Evolutionary conservation across 1,284 basidiomycete species (phyloP).

Genomic region (Takashimella koratensis): DNA sequence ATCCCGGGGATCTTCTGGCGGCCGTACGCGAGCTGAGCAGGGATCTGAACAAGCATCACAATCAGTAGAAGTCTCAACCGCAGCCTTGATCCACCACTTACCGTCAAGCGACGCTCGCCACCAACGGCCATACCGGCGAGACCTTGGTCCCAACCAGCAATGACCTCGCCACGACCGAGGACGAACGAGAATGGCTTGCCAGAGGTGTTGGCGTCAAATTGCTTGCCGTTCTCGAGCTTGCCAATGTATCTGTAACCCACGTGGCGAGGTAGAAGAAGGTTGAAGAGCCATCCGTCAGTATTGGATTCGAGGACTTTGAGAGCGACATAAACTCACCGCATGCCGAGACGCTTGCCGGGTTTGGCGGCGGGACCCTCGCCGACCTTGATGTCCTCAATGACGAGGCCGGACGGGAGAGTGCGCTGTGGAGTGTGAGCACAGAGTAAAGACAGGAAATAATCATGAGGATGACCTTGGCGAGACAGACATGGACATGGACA

Average conservation of each 20-base stretch:
- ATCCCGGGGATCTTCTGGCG: constrained; percentile 54
- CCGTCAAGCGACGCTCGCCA: constrained; percentile 77
- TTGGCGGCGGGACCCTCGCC: constrained; percentile 82
- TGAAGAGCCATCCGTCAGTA: no score
- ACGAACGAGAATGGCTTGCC: constrained; percentile 88
- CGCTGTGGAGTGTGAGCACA: constrained; percentile 36
- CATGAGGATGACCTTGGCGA: not conserved
- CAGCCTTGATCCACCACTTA: constrained; percentile 53
- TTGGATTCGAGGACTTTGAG: no score
- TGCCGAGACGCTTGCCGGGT: constrained; percentile 73
- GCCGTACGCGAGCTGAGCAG: constrained; percentile 54
- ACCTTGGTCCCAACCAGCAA: constrained; percentile 93
- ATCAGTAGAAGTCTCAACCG: not conserved
- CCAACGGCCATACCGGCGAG: constrained; percentile 88
- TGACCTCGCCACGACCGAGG: constrained; percentile 84
- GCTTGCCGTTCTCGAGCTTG: constrained; percentile 76
- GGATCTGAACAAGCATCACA: constrained; percentile 32
- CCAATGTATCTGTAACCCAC: constrained; percentile 48
- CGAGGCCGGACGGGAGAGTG: constrained; percentile 67
- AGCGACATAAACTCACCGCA: constrained; percentile 71
- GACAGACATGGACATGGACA: not conserved
- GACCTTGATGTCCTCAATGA: constrained; percentile 70
- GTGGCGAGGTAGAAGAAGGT: no score
- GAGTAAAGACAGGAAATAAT: not conserved
- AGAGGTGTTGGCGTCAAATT: constrained; percentile 84